Evolutionary conservation across 306 rosid genomes (phyloP).

Genomic region (Astragalus membranaceus): DNA sequence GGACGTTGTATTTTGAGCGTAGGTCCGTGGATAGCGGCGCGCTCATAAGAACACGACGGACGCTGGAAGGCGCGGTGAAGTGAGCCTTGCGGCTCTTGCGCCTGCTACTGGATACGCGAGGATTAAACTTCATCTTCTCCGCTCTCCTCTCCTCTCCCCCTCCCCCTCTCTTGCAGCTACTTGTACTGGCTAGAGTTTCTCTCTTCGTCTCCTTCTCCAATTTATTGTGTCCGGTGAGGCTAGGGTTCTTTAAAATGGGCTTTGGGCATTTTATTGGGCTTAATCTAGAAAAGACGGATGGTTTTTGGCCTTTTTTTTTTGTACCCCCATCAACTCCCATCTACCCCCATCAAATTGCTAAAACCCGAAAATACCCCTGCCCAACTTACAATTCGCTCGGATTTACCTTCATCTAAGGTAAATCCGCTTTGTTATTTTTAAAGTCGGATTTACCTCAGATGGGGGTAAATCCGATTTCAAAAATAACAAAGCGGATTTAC

Average conservation of each 20-base stretch:
- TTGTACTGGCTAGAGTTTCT: slow-evolving; percentile 12
- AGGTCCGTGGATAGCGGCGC: slow-evolving; percentile 69
- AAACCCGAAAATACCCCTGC: too few relatives aligned
- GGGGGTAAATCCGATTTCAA: too few relatives aligned
- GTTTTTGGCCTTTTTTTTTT: too few relatives aligned
- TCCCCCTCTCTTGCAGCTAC: slow-evolving; percentile 4
- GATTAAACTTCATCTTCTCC: slow-evolving; percentile 68
- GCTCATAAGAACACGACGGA: slow-evolving; percentile 78
- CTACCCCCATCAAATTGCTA: too few relatives aligned
- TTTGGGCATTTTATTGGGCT: background rate
- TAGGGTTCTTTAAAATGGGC: slow-evolving; percentile 24
- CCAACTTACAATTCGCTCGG: too few relatives aligned
- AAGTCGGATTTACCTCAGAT: too few relatives aligned
- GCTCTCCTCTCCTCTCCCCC: background rate
- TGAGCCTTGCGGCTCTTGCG: slow-evolving; percentile 93
- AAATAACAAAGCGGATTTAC: too few relatives aligned
- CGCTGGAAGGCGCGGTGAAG: slow-evolving; percentile 84
- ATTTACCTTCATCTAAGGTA: too few relatives aligned
- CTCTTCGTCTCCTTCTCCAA: background rate
- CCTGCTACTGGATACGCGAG: slow-evolving; percentile 69
- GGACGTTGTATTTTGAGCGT: slow-evolving; percentile 68
- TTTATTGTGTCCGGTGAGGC: background rate
- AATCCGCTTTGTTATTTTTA: too few relatives aligned
- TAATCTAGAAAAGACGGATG: too few relatives aligned
- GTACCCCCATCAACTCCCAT: too few relatives aligned